Conservation (phyloP, 169 alveolate genomes). For the Babesia bigemina region DNA sequence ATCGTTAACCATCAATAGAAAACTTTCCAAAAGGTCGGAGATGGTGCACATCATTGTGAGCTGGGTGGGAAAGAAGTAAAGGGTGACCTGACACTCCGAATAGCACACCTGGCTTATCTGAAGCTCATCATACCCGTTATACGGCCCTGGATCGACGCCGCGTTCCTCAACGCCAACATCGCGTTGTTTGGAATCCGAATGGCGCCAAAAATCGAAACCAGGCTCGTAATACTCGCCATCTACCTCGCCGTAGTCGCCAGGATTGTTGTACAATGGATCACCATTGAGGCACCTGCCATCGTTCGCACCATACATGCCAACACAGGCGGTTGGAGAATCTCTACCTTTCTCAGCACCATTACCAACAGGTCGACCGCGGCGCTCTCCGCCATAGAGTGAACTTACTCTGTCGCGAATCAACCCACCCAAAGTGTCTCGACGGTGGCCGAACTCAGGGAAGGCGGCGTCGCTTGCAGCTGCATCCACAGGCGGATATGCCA, state of each 20-base stretch:
- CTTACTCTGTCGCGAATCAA: no score
- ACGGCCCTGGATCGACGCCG: slow-evolving; percentile 7
- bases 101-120: slow-evolving; percentile 32
- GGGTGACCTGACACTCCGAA: slow-evolving; percentile 25
- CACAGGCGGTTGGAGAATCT: not conserved
- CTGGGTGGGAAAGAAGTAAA: slow-evolving; percentile 45
- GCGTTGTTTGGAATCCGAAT: not conserved
- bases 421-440: not conserved
- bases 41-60: slow-evolving; percentile 27
- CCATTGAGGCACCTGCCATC: not conserved
- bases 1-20: not conserved
- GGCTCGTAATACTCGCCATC: not conserved
- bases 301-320: not conserved
- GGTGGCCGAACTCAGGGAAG: not conserved
- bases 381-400: not conserved
- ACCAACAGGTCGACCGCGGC: not conserved
- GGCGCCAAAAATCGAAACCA: not conserved
- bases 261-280: not conserved
- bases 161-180: not conserved
- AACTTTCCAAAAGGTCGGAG: slow-evolving; percentile 21
- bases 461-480: not conserved
- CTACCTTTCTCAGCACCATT: not conserved
- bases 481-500: not conserved
- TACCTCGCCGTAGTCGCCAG: not conserved
- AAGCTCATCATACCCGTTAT: slow-evolving; percentile 50